A percentile compares a stretch with the other conserved stretches of the same genome.
Evolutionary conservation across 1,284 basidiomycete genomes (phyloP).

Genomic region (Pseudozyma thailandica): DNA sequence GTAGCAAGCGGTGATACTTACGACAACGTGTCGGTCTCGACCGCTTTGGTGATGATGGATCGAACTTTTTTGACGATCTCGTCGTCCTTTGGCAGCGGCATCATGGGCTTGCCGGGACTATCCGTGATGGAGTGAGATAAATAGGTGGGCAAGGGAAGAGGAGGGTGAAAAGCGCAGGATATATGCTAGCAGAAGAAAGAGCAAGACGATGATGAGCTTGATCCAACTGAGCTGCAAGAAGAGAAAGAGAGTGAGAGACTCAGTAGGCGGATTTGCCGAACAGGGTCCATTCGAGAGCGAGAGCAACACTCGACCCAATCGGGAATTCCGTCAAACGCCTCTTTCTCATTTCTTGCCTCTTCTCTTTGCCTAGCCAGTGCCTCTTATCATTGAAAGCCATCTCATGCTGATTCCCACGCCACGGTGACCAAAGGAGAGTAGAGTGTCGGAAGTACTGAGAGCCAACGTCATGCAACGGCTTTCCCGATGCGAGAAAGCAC

Average conservation of each 20-base stretch:
- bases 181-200: background rate
- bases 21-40: constrained; percentile 12
- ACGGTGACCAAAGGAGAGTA: too few species aligned
- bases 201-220: background rate
- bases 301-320: constrained; percentile 9
- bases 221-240: background rate
- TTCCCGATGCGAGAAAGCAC: constrained; percentile 1
- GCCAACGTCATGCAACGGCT: too few species aligned
- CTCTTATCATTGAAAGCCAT: too few species aligned
- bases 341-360: background rate
- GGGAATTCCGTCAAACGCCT: constrained; percentile 1
- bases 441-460: too few species aligned
- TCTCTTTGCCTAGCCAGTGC: too few species aligned
- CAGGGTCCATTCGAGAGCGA: constrained; percentile 24
- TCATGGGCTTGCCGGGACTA: background rate
- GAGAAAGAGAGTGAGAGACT: background rate
- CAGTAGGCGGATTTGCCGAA: constrained; percentile 14
- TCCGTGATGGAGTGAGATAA: background rate
- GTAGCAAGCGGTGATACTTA: constrained; percentile 10
- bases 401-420: too few species aligned
- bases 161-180: background rate
- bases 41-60: constrained; percentile 21
- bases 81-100: constrained; percentile 25
- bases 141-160: background rate
- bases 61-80: constrained; percentile 21